These are phyloP conservation scores for Parathielavia appendiculata DNA, from an alignment of 495 filamentous ascomycete genomes.

Conservation along the genomic window DNA sequence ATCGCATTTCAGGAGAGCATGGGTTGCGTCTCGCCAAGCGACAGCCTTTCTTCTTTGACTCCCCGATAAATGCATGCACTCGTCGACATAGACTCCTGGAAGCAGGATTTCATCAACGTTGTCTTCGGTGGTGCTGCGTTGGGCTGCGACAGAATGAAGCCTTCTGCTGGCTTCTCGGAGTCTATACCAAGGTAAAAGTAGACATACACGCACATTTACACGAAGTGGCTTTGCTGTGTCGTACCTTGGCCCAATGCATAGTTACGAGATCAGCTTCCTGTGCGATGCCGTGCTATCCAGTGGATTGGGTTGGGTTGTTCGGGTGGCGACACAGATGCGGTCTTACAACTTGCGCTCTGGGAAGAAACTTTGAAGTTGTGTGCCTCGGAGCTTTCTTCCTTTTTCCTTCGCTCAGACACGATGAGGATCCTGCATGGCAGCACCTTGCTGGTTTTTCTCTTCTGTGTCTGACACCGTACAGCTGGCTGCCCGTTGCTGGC, in stretches of 20 bases:
- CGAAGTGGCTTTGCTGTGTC: not conserved
- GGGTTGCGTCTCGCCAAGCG: constrained; percentile 1
- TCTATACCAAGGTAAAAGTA: too few species aligned
- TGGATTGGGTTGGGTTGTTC: not conserved
- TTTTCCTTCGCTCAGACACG: not conserved
- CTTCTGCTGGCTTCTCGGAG: too few species aligned
- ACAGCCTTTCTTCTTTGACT: not conserved
- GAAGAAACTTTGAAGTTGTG: not conserved
- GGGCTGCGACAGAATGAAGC: too few species aligned
- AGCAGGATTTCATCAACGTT: not conserved
- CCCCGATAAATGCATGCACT: constrained; percentile 1
- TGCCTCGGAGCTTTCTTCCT: not conserved
- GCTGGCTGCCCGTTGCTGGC: not conserved
- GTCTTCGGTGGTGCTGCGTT: not conserved
- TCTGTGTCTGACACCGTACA: not conserved
- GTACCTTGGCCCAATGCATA: not conserved
- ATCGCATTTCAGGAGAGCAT: constrained; percentile 17
- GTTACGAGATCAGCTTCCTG: constrained; percentile 1
- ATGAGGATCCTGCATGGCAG: constrained; percentile 9
- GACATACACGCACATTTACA: not conserved
- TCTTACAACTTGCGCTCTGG: not conserved
- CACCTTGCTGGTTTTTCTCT: not conserved
- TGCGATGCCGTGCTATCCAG: not conserved
- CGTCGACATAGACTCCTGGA: not conserved
- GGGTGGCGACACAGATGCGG: constrained; percentile 6